Base-by-base conservation (phyloP, 169 alveolate species). In the Fabrea salina region DNA sequence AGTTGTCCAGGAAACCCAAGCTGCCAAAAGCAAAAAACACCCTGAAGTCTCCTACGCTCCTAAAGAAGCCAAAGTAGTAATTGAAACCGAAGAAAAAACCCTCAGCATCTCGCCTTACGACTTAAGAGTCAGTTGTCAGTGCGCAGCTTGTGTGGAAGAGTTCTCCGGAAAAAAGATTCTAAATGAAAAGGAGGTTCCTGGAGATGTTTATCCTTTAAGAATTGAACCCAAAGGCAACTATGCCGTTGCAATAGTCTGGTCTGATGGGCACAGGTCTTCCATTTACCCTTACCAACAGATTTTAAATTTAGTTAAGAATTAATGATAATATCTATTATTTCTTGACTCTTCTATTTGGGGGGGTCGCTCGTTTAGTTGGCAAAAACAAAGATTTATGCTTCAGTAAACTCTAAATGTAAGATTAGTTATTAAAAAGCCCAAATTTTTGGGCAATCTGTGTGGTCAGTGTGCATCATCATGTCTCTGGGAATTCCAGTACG, bases 221-320 rank as follows among this genome's bases (percentile, higher is more conserved):
- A 85, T 93, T 4, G 91, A 86, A 50, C 44, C 74, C 1, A 93
- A 91, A 87, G 97, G 97, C 27, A 91, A 91, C 51, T 93, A 95
- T 82, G 97, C 97, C 75, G 95, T 92, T 44, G 95, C 95, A 35
- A 79, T 95, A 41, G 84, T 85, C 35, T 95, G 98, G 98, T 80
- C 92, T 22, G 98, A 95, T 85, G 91, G 94, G n/a, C 98, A 95
- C 53, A 81, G 70, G 40, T 72, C 80, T 6, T 50, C 71, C 11
- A 11, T 72, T n/a, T 72, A 72, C 51, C 80, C 80, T 49, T 72
- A 32, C 33, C 22, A 44, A 11, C 11, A 44, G 16, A 44, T 44
- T 44, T 11, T 44, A 11, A 44, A 16, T 44, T 44, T 44, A 44
- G 53, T 16, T 44, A 44, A 44, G 16, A 44, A n/a, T n/a, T n/a